phyloP scores from a whole-genome alignment of 2,329 filamentous ascomycete species.

The Cladophialophora exuberans region DNA sequence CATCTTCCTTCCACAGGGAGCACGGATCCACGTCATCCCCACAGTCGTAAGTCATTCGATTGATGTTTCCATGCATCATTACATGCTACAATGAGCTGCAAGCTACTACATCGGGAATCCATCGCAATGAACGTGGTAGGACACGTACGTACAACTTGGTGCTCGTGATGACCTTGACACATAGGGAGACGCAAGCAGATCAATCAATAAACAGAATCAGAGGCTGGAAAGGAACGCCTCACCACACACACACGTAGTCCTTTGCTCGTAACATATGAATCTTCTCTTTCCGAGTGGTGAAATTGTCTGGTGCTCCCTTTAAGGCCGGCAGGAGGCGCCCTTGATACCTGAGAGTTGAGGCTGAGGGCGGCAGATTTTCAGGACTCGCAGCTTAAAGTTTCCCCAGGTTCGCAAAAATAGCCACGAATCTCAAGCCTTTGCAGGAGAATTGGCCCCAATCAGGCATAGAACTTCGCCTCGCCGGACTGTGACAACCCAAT shows the following conservation, averaged over 20 bases:
- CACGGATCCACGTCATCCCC: slow-evolving; percentile 9
- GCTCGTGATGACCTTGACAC: background rate
- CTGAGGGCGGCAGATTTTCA: slow-evolving; percentile 13
- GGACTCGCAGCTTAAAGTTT: slow-evolving; percentile 8
- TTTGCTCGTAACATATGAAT: too few relatives aligned
- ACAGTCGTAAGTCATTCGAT: background rate
- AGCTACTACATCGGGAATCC: background rate
- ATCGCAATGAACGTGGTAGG: background rate
- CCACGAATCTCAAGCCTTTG: slow-evolving; percentile 12
- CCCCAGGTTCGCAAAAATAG: slow-evolving; percentile 27
- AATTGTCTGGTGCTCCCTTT: background rate
- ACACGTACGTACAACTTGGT: background rate
- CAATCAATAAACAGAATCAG: background rate
- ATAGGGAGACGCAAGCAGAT: background rate
- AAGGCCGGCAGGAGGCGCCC: background rate
- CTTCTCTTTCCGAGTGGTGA: too few relatives aligned
- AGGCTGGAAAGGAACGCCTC: slow-evolving; percentile 4
- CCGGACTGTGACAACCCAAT: slow-evolving; percentile 10
- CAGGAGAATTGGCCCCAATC: slow-evolving; percentile 8
- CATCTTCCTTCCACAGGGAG: background rate
- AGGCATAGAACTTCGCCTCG: slow-evolving; percentile 1
- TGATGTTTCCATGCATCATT: too few relatives aligned
- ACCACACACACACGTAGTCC: too few relatives aligned
- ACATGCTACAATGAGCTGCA: too few relatives aligned
- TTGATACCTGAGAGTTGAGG: slow-evolving; percentile 10